These are phyloP conservation scores for Mortierella claussenii DNA, from an alignment of 192 early-diverging fungal species.

Conservation along the genomic window DNA sequence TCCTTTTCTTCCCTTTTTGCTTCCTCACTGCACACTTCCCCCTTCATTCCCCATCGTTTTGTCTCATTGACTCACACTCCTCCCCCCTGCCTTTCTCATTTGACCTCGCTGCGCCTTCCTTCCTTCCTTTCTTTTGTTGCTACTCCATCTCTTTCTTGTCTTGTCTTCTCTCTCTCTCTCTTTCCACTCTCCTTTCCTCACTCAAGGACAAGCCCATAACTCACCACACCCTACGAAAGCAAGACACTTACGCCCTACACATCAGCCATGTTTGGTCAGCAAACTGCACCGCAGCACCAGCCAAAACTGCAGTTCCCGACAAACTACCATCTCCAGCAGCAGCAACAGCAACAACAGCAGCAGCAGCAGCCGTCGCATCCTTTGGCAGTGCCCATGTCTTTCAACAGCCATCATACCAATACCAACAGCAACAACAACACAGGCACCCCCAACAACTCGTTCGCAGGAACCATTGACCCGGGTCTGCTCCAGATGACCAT, in stretches of 20 bases:
- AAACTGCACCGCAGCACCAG: conserved; percentile 39
- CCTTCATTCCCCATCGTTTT: not conserved
- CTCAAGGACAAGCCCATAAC: no score
- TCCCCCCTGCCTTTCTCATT: conserved; percentile 3
- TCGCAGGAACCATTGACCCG: conserved; percentile 39
- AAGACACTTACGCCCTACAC: not conserved
- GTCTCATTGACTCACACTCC: not conserved
- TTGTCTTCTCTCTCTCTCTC: conserved; percentile 1
- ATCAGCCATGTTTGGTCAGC: conserved; percentile 30
- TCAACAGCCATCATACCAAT: conserved; percentile 31
- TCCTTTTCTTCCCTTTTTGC: conserved; percentile 1
- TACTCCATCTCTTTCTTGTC: not conserved
- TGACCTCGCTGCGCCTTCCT: not conserved
- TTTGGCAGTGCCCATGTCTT: conserved; percentile 38
- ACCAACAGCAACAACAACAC: conserved; percentile 20
- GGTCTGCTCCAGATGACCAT: conserved; percentile 46
- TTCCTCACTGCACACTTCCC: not conserved
- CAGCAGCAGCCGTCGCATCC: conserved; percentile 16
- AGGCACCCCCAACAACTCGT: conserved; percentile 41
- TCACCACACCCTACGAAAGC: not conserved
- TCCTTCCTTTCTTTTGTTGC: not conserved
- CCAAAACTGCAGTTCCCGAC: conserved; percentile 50
- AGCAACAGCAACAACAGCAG: conserved; percentile 33
- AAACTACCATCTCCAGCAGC: conserved; percentile 50
- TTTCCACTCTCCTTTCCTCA: not conserved